Percentiles rank a stretch among this genome's conserved stretches.
These are phyloP conservation scores for Penicillium sp. DNA, from an alignment of 2,329 filamentous ascomycete species.

Conservation along the genomic window DNA sequence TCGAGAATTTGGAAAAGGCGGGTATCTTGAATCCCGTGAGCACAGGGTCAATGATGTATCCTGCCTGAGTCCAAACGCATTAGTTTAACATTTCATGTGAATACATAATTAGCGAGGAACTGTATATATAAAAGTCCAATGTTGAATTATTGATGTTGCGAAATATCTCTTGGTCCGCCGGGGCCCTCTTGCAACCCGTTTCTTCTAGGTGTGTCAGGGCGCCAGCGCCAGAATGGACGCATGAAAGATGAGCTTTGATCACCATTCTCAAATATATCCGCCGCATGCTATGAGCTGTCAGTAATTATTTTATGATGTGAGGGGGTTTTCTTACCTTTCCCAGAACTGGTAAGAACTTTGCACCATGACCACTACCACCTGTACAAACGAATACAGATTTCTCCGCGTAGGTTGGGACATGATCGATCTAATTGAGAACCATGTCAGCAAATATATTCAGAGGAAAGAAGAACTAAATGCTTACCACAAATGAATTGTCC, in stretches of 20 bases:
- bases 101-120: background rate
- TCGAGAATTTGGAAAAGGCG: conserved; percentile 24
- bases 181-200: conserved; percentile 36
- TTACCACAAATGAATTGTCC: conserved; percentile 34
- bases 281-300: conserved; percentile 29
- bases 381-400: conserved; percentile 37
- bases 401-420: conserved; percentile 29
- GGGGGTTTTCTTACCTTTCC: conserved; percentile 24
- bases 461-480: background rate
- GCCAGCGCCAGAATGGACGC: conserved; percentile 34
- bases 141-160: background rate
- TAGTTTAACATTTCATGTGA: too few species aligned
- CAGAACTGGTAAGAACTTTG: conserved; percentile 38
- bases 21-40: conserved; percentile 26
- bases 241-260: conserved; percentile 29
- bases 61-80: background rate
- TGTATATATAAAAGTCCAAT: background rate
- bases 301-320: background rate
- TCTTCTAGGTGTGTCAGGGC: conserved; percentile 22
- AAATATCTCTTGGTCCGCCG: conserved; percentile 23
- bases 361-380: conserved; percentile 38
- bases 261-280: conserved; percentile 30
- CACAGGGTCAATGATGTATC: conserved; percentile 24
- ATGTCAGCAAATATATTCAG: background rate
- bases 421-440: conserved; percentile 25